Percentiles rank a stretch among this genome's conserved stretches.
These are phyloP conservation scores for Phytophthora tubulina DNA, from an alignment of 352 stramenopile genomes.

Conservation along the genomic window DNA sequence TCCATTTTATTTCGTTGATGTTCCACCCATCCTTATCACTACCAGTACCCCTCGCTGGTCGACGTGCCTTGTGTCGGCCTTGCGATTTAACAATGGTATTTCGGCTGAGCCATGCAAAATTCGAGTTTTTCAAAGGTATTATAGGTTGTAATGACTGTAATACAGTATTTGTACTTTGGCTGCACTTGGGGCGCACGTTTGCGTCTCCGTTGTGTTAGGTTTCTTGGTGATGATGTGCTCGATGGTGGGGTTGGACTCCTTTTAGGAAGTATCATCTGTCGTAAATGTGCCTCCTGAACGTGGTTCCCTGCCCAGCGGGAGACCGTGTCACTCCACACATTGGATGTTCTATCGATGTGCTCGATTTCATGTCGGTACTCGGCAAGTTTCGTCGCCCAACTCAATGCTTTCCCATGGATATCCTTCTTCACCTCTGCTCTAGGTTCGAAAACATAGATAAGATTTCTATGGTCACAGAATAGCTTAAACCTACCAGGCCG, in stretches of 20 bases:
- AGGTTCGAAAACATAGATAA: neutral
- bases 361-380: neutral
- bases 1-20: slow-evolving; percentile 4
- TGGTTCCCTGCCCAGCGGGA: neutral
- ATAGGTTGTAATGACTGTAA: neutral
- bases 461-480: neutral
- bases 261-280: neutral
- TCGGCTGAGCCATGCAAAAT: slow-evolving; percentile 13
- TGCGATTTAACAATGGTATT: neutral
- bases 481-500: neutral
- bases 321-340: neutral
- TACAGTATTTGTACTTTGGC: neutral
- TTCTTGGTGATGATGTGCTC: neutral
- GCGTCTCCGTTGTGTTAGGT: neutral
- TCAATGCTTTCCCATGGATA: neutral
- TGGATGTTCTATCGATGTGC: neutral
- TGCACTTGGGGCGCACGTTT: neutral
- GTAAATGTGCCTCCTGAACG: neutral
- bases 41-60: neutral
- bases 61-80: neutral
- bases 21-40: slow-evolving; percentile 4
- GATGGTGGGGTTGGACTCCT: neutral
- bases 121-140: neutral
- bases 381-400: neutral
- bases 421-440: neutral